Evolutionary conservation across 768 basidiomycete genomes (phyloP), one percentile per base, ranked within the genome.

Genomic region (Tulasnella sp.): DNA sequence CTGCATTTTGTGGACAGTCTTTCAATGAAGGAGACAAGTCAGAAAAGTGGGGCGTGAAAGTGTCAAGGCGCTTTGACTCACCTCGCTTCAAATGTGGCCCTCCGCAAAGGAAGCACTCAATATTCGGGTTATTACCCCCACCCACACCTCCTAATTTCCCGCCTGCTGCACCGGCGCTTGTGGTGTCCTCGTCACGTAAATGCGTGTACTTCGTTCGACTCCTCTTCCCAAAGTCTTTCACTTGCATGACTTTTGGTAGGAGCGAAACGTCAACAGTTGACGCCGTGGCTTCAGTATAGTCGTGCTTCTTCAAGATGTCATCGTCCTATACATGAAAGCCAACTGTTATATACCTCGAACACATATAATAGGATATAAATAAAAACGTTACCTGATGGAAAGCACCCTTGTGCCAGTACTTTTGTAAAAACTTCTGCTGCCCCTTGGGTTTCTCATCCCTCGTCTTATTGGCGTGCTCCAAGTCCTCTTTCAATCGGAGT

Each of bases 351-450:
- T n/a, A n/a, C n/a, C n/a, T n/a, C n/a, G n/a, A n/a, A n/a, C n/a
- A n/a, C n/a, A n/a, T n/a, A 62, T 45, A 17, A 52, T 32, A 13
- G 10, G 60, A 27, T n/a, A n/a, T n/a, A n/a, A n/a, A n/a, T n/a
- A n/a, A n/a, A n/a, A n/a, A n/a, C n/a, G n/a, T n/a, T 61, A 88
- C 93, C 80, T 94, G 90, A 70, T 96, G 92, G 77, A 98, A 99
- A 61, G 95, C 96, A 66, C 96, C 96, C 73, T 95, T 97, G 76
- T 99, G 96, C 84, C 92, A 98, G 70, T 96, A 99, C 73, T 96
- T 98, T 70, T 98, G 93, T 63, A 98, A 71, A 73, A 98, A 98
- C 68, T 83, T 88, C 69, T 92, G 88, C 63, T 88, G 79, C 2
- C 89, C 91, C 69, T 96, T 88, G 1, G 89, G 88, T 72, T 94